These are phyloP conservation scores for Echites panduratus DNA, from an alignment of 257 asterid genomes.

Conservation along the genomic window DNA sequence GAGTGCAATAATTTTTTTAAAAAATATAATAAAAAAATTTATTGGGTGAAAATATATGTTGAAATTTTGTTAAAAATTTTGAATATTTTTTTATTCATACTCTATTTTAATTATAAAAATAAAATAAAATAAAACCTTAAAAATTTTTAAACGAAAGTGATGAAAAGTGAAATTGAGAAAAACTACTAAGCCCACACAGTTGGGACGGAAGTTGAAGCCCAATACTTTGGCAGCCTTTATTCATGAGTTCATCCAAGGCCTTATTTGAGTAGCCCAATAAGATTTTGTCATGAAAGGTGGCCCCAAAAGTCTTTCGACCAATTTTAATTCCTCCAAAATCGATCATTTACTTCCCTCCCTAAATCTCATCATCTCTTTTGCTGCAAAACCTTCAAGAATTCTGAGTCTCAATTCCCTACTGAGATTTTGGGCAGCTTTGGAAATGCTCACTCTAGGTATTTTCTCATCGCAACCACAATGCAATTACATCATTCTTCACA, in stretches of 20 bases:
- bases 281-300: no score
- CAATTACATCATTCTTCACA: constrained; percentile 17
- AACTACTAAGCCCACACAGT: background rate
- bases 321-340: background rate
- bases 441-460: constrained; percentile 51
- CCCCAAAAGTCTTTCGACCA: no score
- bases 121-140: no score
- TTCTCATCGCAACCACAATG: constrained; percentile 35
- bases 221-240: background rate
- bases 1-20: no score
- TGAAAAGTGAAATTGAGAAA: no score
- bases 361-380: background rate
- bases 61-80: no score
- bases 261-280: no score
- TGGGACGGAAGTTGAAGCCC: background rate
- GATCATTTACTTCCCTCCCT: background rate
- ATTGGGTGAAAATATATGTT: no score
- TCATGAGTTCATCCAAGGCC: background rate
- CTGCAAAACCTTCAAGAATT: background rate
- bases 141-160: no score
- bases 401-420: background rate
- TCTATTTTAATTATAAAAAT: no score
- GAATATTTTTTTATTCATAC: no score
- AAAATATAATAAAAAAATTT: no score
- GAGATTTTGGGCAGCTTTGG: background rate